Evolutionary conservation across 768 basidiomycete species (phyloP).

Genomic region (Candolleomyces efflorescens): DNA sequence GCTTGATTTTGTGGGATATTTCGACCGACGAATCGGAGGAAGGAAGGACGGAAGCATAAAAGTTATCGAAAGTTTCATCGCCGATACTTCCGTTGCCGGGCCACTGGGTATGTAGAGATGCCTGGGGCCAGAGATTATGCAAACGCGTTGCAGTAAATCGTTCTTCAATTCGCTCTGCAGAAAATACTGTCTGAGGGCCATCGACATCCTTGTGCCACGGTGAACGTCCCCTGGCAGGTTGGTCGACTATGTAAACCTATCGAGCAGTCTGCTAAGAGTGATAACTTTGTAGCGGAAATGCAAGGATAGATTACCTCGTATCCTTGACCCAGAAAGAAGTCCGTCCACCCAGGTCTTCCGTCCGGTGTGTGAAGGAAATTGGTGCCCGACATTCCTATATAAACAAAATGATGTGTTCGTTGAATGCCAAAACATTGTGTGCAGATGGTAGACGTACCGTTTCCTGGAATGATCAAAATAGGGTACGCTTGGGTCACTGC

Average conservation of each 20-base stretch:
- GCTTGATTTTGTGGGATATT: slow-evolving; percentile 33
- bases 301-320: slow-evolving; percentile 37
- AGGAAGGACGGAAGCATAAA: slow-evolving; percentile 41
- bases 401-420: not conserved
- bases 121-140: slow-evolving; percentile 42
- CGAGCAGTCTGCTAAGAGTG: not conserved
- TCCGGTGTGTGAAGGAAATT: slow-evolving; percentile 53
- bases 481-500: slow-evolving; percentile 35
- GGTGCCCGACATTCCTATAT: slow-evolving; percentile 45
- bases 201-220: slow-evolving; percentile 37
- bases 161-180: slow-evolving; percentile 31
- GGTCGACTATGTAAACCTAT: slow-evolving; percentile 43
- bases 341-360: slow-evolving; percentile 52
- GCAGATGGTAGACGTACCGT: slow-evolving; percentile 21
- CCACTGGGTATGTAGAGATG: slow-evolving; percentile 46
- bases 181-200: slow-evolving; percentile 27
- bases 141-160: slow-evolving; percentile 38
- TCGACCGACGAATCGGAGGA: slow-evolving; percentile 31
- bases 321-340: slow-evolving; percentile 46
- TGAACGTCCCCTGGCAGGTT: slow-evolving; percentile 43
- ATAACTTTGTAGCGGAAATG: not conserved
- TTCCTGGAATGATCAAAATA: slow-evolving; percentile 45
- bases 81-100: slow-evolving; percentile 46
- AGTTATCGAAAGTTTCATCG: slow-evolving; percentile 40
- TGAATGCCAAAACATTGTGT: not conserved